Evolutionary conservation across 2,329 filamentous ascomycete genomes (phyloP), one percentile per base, ranked within the genome.

Genomic region (Whalleya microplaca): DNA sequence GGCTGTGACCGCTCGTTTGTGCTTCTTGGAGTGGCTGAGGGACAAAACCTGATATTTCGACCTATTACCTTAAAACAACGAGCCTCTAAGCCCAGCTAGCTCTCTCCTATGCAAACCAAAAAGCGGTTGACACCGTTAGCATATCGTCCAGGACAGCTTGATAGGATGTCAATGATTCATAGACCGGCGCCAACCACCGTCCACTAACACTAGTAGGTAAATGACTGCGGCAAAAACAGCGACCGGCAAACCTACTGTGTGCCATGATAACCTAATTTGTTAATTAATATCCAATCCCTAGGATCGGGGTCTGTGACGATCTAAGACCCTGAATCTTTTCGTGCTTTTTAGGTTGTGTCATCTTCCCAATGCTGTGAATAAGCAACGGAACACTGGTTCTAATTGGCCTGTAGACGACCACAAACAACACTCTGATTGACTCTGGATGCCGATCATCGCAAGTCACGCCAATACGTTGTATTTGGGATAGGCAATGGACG

Each of bases 161-260:
- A 61, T 60, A 63, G 55, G 57, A 56, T 56, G 54, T 51, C 60
- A 52, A 48, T 51, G 52, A 29, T 61, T 56, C 57, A 40, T 53
- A 21, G 55, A 58, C 44, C 48, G 52, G 57, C 57, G 60, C 55
- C 60, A 55, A 50, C 55, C 50, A 58, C 51, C 47, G 55, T 29
- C n/a, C 48, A 55, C 45, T 45, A 63, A 54, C 52, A 55, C 58
- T 56, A 58, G 54, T 54, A 8, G 3, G 32, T 37, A 37, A 3
- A 16, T 37, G 10, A 6, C 32, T 16, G 32, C 32, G 32, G 32
- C 32, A 37, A 37, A 16, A 37, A 12, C 3, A 12, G 32, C 32
- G 10, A 37, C 32, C 32, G 32, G 32, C 32, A 37, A 37, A 37
- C 32, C 32, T 37, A 37, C 32, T 12, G 32, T 16, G 3, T 7